Base-by-base conservation (phyloP, 2,329 filamentous ascomycete species). In the Penicillium sp. region DNA sequence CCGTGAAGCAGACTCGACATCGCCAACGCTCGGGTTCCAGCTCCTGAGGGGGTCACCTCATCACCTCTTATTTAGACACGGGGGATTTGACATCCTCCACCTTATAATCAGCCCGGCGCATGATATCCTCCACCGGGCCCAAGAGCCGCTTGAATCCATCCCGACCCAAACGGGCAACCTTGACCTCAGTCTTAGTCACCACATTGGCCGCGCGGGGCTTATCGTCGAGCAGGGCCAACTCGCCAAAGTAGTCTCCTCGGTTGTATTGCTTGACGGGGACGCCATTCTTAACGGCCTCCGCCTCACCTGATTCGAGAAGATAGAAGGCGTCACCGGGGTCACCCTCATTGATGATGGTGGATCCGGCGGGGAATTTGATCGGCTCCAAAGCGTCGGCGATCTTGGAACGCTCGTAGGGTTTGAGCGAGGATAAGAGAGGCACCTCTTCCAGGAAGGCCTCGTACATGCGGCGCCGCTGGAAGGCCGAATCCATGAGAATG, bases 401-500 rank as follows among this genome's bases (percentile, higher is more conserved):
- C 77, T 98, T 98, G 64, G 88, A 89, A 49, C 93, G 85, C 73
- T 98, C 93, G 69, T 97, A 97, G 0, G 87, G 80, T 39, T 90
- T 95, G 48, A 98, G 79, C 24, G 82, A 84, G 3, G 85, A 79
- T 26, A 98, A 80, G 28, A 97, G 78, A 0, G 89, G 88, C 2
- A 97, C 93, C 66, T 95, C 90, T 67, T 95, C 90, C 24, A 98
- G 78, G 76, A 98, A 97, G 59, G 84, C 88, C 73, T 98, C 93
- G 71, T 97, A 97, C 84, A 97, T 91, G 63, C 91, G 87, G 60
- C 93, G 85, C 48, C 91, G 87, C 61, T 94, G 88, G 74, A 96
- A 97, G 3, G 93, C 95, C 35, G 88, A 94, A 73, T 97, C 91
- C 90, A 98, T 96, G 53, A 98, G 78, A 56, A 98, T 97, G 52